Conservation (phyloP, 768 basidiomycete genomes). For the Auricularia cornea region DNA sequence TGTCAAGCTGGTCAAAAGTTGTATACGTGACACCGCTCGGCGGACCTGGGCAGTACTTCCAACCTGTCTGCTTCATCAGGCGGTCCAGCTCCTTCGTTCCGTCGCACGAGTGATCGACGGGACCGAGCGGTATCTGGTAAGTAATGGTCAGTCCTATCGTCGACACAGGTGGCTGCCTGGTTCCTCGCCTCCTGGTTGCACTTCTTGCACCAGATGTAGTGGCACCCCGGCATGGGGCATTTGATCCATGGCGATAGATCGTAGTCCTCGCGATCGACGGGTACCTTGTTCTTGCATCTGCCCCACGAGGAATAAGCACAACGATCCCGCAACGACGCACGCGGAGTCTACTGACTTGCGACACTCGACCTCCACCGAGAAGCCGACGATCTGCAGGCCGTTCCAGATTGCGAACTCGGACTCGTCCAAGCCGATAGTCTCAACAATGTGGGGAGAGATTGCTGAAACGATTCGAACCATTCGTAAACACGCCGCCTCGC, state of each 20-base stretch:
- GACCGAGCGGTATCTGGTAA: not conserved
- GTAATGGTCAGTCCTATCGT: not conserved
- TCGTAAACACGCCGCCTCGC: too few species aligned
- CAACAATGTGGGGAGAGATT: conserved; percentile 28
- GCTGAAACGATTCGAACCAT: conserved; percentile 22
- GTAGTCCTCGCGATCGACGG: conserved; percentile 45
- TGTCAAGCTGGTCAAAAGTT: conserved; percentile 7
- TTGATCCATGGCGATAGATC: conserved; percentile 30
- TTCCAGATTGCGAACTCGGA: conserved; percentile 32
- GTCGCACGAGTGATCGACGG: conserved; percentile 38
- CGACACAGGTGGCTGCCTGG: conserved; percentile 21
- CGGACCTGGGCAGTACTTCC: conserved; percentile 57
- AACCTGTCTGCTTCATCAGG: conserved; percentile 46
- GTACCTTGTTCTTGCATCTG: conserved; percentile 43
- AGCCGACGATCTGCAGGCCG: conserved; percentile 39
- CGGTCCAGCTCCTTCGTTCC: conserved; percentile 45
- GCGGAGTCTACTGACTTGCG: conserved; percentile 36
- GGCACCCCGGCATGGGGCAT: conserved; percentile 43
- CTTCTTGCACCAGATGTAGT: conserved; percentile 51
- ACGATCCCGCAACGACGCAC: not conserved
- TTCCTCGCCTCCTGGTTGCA: conserved; percentile 39
- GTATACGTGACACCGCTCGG: not conserved
- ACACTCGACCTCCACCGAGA: conserved; percentile 40
- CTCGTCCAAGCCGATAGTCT: conserved; percentile 38
- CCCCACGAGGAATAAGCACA: not conserved